These are phyloP conservation scores for Marasmius tenuissimus DNA, from an alignment of 1,284 basidiomycete genomes.

Conservation along the genomic window DNA sequence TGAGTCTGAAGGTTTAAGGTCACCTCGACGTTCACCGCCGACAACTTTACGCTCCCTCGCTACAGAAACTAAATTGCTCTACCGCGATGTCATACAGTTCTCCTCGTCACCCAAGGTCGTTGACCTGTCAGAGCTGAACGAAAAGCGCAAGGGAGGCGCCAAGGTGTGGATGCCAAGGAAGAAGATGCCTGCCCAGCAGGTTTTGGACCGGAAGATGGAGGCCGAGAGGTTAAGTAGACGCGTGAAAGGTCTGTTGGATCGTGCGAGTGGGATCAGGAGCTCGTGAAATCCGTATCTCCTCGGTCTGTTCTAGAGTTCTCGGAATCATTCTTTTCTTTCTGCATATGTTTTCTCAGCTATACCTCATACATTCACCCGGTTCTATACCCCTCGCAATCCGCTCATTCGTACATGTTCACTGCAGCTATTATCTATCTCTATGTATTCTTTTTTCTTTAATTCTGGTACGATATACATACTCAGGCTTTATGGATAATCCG, in stretches of 20 bases:
- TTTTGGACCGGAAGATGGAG: slow-evolving; percentile 73
- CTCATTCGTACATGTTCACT: background rate
- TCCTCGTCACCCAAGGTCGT: slow-evolving; percentile 80
- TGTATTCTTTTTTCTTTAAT: background rate
- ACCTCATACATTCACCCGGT: background rate
- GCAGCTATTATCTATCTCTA: background rate
- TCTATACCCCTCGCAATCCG: background rate
- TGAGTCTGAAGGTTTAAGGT: slow-evolving; percentile 32
- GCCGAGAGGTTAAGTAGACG: slow-evolving; percentile 68
- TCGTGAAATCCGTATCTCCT: background rate
- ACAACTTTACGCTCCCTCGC: slow-evolving; percentile 66
- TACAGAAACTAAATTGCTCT: slow-evolving; percentile 79
- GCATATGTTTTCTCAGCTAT: background rate
- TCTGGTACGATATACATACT: background rate
- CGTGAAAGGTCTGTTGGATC: slow-evolving; percentile 69
- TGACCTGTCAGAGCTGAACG: slow-evolving; percentile 68
- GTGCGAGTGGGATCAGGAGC: slow-evolving; percentile 17
- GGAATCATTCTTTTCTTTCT: background rate
- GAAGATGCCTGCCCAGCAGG: slow-evolving; percentile 77
- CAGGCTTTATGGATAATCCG: background rate
- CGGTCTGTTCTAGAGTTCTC: background rate
- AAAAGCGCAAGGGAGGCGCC: slow-evolving; percentile 36
- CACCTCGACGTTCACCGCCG: slow-evolving; percentile 29
- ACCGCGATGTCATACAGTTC: slow-evolving; percentile 81
- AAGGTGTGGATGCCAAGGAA: slow-evolving; percentile 72